Percentiles rank a stretch among this genome's conserved stretches.
Evolutionary conservation across 2,329 filamentous ascomycete species (phyloP).

Genomic region (Phialophora verrucosa): DNA sequence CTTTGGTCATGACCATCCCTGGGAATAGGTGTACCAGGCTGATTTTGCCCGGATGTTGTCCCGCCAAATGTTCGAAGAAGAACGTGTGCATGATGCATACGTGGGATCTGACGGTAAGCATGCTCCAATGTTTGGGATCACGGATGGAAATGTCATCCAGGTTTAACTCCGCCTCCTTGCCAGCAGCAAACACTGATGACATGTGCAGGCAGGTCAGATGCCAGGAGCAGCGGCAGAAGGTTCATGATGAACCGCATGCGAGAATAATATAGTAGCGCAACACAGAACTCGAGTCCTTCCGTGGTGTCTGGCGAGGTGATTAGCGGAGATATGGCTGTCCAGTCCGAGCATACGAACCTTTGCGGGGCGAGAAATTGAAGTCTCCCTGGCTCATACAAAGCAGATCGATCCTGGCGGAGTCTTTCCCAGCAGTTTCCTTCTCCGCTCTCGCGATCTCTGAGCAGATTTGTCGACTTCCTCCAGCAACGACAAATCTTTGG

Average conservation of each 20-base stretch:
- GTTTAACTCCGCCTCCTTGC: slow-evolving; percentile 17
- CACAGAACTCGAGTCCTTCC: slow-evolving; percentile 24
- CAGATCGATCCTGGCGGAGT: slow-evolving; percentile 49
- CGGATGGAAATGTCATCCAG: slow-evolving; percentile 22
- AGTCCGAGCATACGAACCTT: background rate
- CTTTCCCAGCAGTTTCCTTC: slow-evolving; percentile 39
- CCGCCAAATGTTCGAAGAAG: slow-evolving; percentile 12
- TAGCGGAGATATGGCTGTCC: background rate
- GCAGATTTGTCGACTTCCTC: slow-evolving; percentile 57
- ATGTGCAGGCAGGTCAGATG: slow-evolving; percentile 13
- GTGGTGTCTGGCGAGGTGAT: slow-evolving; percentile 10
- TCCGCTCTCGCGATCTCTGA: slow-evolving; percentile 59
- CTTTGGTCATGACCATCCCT: slow-evolving; percentile 14
- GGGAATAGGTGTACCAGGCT: slow-evolving; percentile 14
- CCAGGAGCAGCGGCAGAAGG: slow-evolving; percentile 18
- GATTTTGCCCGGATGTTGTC: slow-evolving; percentile 7
- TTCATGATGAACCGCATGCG: slow-evolving; percentile 23
- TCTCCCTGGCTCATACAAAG: slow-evolving; percentile 61
- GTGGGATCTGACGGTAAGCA: slow-evolving; percentile 1
- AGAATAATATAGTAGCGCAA: slow-evolving; percentile 25
- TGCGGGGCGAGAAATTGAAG: slow-evolving; percentile 41
- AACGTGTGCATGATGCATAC: slow-evolving; percentile 20
- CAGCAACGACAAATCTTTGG: slow-evolving; percentile 55
- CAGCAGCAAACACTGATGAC: slow-evolving; percentile 21
- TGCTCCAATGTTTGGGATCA: slow-evolving; percentile 17